Percentiles rank a stretch among this genome's conserved stretches.
Evolutionary conservation across 768 basidiomycete species (phyloP).

Genomic region (Termitomyces sp.): DNA sequence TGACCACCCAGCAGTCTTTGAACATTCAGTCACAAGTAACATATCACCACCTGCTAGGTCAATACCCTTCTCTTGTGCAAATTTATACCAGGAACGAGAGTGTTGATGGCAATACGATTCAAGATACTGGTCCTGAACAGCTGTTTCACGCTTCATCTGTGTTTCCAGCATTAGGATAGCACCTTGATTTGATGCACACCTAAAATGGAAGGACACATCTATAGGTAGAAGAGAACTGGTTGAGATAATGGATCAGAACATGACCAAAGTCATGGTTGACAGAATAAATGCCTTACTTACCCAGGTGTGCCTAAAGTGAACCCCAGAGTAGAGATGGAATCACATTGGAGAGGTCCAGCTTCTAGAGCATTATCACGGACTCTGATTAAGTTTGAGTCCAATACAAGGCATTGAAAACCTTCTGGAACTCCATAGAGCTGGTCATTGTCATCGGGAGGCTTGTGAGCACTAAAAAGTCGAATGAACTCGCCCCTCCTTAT

Average conservation of each 20-base stretch:
- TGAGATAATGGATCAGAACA: too few species aligned
- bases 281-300: too few species aligned
- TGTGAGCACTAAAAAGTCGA: conserved; percentile 11
- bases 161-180: conserved; percentile 9
- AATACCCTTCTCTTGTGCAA: not conserved
- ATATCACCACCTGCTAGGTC: conserved; percentile 3
- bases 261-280: too few species aligned
- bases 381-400: not conserved
- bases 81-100: conserved; percentile 6
- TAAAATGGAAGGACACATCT: not conserved
- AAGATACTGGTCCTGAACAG: not conserved
- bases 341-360: too few species aligned
- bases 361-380: too few species aligned
- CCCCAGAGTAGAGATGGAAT: too few species aligned
- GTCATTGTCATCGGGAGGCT: conserved; percentile 2
- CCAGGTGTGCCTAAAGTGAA: too few species aligned
- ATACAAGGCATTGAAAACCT: conserved; percentile 2
- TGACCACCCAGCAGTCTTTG: conserved; percentile 7
- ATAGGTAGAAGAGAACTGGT: not conserved
- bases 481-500: conserved; percentile 9
- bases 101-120: conserved; percentile 2
- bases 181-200: conserved; percentile 3
- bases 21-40: conserved; percentile 9
- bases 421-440: conserved; percentile 11
- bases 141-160: conserved; percentile 4